phyloP scores from a whole-genome alignment of 2,329 filamentous ascomycete species.

The Trichoderma sp. region DNA sequence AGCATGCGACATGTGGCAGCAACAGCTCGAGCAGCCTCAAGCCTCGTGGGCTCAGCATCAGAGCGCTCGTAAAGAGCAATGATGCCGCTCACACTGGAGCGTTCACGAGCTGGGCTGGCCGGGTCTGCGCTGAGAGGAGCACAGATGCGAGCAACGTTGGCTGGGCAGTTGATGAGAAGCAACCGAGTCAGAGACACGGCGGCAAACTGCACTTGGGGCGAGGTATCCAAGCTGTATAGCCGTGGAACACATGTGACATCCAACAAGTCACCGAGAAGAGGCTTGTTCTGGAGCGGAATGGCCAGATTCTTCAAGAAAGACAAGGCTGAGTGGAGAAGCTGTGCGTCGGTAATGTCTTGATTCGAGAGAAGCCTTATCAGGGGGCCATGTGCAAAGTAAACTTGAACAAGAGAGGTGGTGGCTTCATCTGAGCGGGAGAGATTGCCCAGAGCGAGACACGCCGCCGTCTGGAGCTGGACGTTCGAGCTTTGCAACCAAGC shows the following conservation, averaged over 20 bases:
- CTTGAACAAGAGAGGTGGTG: slow-evolving; percentile 52
- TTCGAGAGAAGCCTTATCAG: slow-evolving; percentile 49
- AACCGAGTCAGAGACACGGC: slow-evolving; percentile 60
- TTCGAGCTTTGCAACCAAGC: slow-evolving; percentile 49
- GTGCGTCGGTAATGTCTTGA: slow-evolving; percentile 43
- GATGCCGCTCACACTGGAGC: slow-evolving; percentile 41
- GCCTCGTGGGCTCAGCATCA: slow-evolving; percentile 54
- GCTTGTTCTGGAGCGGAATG: slow-evolving; percentile 58
- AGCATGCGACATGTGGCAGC: slow-evolving; percentile 56
- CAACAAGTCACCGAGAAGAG: slow-evolving; percentile 51
- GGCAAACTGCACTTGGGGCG: slow-evolving; percentile 60
- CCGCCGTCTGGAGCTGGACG: slow-evolving; percentile 54
- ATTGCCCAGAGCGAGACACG: slow-evolving; percentile 63
- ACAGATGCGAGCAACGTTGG: slow-evolving; percentile 55
- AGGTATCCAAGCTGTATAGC: slow-evolving; percentile 54
- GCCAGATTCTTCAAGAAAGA: slow-evolving; percentile 67
- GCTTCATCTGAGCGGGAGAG: slow-evolving; percentile 59
- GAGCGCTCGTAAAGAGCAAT: slow-evolving; percentile 41
- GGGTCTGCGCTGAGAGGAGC: slow-evolving; percentile 40
- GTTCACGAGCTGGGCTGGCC: slow-evolving; percentile 26
- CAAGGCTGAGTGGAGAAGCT: slow-evolving; percentile 58
- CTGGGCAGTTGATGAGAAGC: slow-evolving; percentile 53
- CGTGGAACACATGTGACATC: slow-evolving; percentile 49
- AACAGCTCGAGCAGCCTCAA: slow-evolving; percentile 59
- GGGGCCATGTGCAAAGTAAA: slow-evolving; percentile 43